Conservation (phyloP, 2,329 filamentous ascomycete species). For the Pyricularia grisea region DNA sequence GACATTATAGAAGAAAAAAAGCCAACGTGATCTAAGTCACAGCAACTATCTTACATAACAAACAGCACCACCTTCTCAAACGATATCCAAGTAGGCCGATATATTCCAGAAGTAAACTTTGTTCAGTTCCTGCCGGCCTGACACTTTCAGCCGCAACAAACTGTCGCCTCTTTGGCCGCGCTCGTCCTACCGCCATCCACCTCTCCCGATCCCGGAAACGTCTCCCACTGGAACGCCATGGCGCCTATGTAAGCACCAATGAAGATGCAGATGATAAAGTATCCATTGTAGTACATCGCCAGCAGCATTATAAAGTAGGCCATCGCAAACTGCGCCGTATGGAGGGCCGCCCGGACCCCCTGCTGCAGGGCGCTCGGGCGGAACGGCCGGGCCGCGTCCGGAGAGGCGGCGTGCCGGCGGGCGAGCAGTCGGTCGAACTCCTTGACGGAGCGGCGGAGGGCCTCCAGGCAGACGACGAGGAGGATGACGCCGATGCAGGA, state of each 20-base stretch:
- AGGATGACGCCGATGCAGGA: conserved; percentile 70
- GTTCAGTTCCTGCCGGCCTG: too few relatives aligned
- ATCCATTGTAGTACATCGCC: conserved; percentile 59
- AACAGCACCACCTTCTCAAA: neutral
- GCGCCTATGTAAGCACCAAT: conserved; percentile 65
- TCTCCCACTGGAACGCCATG: conserved; percentile 67
- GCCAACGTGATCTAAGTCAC: neutral
- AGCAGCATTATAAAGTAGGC: conserved; percentile 72
- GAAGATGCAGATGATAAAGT: conserved; percentile 74
- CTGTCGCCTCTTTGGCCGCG: conserved; percentile 15
- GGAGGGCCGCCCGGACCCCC: conserved; percentile 53
- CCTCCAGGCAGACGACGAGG: conserved; percentile 64
- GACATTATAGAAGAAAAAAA: neutral
- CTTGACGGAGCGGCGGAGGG: conserved; percentile 58
- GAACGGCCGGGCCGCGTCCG: conserved; percentile 20
- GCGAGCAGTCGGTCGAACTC: conserved; percentile 64
- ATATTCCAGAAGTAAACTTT: neutral
- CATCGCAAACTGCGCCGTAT: conserved; percentile 62
- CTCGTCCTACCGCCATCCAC: conserved; percentile 12
- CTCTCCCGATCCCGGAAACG: conserved; percentile 18
- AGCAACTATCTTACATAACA: neutral
- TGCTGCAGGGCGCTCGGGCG: conserved; percentile 58
- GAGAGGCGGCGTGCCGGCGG: conserved; percentile 30
- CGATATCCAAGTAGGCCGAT: neutral
- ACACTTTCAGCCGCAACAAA: conserved; percentile 15